phyloP scores from a whole-genome alignment of 805 yeast species.

The Zygosaccharomyces kombuchaensis region DNA sequence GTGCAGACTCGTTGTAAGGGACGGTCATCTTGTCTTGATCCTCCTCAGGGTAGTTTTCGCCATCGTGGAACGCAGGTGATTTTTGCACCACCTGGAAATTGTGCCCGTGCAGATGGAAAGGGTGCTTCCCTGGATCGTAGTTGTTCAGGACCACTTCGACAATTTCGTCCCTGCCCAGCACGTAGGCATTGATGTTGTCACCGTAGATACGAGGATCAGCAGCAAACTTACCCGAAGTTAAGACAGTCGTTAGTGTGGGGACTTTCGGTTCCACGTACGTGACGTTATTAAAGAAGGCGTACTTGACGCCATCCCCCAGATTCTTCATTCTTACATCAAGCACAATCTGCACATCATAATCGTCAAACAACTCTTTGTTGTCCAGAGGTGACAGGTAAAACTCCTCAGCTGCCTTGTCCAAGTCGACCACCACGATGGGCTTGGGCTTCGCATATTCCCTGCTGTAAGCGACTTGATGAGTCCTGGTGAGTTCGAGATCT shows the following conservation, averaged over 20 bases:
- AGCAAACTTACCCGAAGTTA: conserved; percentile 56
- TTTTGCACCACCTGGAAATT: conserved; percentile 58
- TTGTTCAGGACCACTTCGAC: conserved; percentile 77
- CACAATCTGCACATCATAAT: conserved; percentile 58
- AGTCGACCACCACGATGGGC: conserved; percentile 22
- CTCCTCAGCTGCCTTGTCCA: conserved; percentile 31
- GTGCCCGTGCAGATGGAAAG: conserved; percentile 77
- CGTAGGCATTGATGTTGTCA: conserved; percentile 58
- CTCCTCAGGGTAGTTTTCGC: conserved; percentile 28
- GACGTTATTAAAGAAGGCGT: conserved; percentile 69
- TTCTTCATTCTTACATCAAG: conserved; percentile 62
- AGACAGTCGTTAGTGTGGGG: conserved; percentile 62
- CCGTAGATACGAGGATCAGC: conserved; percentile 65
- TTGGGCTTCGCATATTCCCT: conserved; percentile 31
- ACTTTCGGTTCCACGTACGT: conserved; percentile 64
- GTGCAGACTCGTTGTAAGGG: conserved; percentile 49
- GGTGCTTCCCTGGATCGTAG: conserved; percentile 73
- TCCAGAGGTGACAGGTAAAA: conserved; percentile 40
- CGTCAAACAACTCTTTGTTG: conserved; percentile 46
- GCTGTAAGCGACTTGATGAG: conserved; percentile 54
- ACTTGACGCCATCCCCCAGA: conserved; percentile 68
- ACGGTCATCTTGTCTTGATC: conserved; percentile 36
- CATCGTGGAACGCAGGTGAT: conserved; percentile 49
- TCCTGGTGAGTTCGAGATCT: conserved; percentile 50
- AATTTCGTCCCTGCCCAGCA: conserved; percentile 56